These are phyloP conservation scores for Coemansia sp. DNA, from an alignment of 192 early-diverging fungal species.

Conservation along the genomic window DNA sequence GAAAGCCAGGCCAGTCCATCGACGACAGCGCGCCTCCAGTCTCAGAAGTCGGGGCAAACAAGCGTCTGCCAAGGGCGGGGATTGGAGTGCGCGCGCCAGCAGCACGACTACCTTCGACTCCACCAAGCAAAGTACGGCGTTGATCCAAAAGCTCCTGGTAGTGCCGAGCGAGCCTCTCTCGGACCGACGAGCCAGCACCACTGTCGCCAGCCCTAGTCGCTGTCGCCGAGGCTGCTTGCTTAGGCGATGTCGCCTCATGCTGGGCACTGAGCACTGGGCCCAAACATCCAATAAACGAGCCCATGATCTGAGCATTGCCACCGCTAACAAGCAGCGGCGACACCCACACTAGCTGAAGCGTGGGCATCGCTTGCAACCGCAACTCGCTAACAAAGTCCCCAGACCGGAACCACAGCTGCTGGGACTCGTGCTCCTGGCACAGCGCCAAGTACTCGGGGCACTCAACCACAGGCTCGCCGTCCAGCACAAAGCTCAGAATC, in stretches of 20 bases:
- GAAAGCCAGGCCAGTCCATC: background rate
- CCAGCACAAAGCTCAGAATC: constrained; percentile 67
- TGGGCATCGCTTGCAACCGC: constrained; percentile 60
- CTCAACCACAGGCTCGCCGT: constrained; percentile 70
- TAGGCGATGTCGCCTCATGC: constrained; percentile 55
- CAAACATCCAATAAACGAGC: constrained; percentile 60
- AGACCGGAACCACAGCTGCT: constrained; percentile 68
- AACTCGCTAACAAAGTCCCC: constrained; percentile 65
- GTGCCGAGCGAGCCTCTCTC: constrained; percentile 22
- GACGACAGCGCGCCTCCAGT: background rate
- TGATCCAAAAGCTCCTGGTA: constrained; percentile 20
- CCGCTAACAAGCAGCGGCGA: constrained; percentile 59
- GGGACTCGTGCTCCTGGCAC: constrained; percentile 36
- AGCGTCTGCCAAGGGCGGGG: constrained; percentile 3
- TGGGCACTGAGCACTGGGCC: constrained; percentile 70
- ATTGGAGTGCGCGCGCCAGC: constrained; percentile 31
- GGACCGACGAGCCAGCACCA: background rate
- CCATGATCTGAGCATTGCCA: constrained; percentile 54
- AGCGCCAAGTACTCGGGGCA: constrained; percentile 56
- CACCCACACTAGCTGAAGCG: constrained; percentile 63
- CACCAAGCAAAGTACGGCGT: constrained; percentile 12
- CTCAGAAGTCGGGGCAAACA: background rate
- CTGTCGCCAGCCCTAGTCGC: background rate
- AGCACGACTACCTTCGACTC: background rate
- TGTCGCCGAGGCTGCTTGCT: background rate